Base-by-base conservation (phyloP, 257 asterid genomes). In the Solanum pimpinellifolium region DNA sequence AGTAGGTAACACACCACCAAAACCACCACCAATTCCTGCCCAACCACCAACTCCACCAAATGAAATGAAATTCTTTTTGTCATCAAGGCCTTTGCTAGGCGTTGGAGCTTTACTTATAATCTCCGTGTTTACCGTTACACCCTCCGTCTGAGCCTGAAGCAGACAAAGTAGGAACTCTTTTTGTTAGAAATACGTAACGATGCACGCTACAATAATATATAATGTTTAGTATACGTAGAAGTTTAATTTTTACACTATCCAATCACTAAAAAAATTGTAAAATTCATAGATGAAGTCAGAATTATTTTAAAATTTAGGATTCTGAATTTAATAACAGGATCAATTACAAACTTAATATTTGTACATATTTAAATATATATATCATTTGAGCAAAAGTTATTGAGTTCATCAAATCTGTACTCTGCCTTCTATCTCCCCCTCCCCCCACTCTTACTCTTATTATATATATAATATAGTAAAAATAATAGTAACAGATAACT, bases 31-130 rank as follows among this genome's bases (percentile, higher is more conserved):
- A 5, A 89, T 33, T 20, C 94, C 94, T 9, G 90, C 93, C 92
- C 92, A 91, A 56, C 92, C 94, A 27, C 97, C 98, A 4, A 92
- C 16, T 20, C 96, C 97, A 4, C 96, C 96, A 52, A 89, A 92
- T 0, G 91, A 47, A n/a, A 93, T 90, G 83, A 95, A 92, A 88
- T 93, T 93, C 87, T 95, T 95, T 93, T 93, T 83, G 69, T 94
- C 98, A 59, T 42, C 89, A 2, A 91, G 87, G 2, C 89, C 92
- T 42, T 42, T 87, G 6, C 88, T 87, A 2, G 92, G 91, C 0
- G 85, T 92, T 7, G 87, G 87, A 6, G 93, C 92, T 27, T 86
- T 46, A 18, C 80, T 85, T 11, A 86, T 73, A 33, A 42, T 33
- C 74, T 88, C 87, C 0, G 89, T 85, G 91, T 60, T 88, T 42